Conservation (phyloP, 768 basidiomycete genomes). For the Tylopilus cervinicoccineus region DNA sequence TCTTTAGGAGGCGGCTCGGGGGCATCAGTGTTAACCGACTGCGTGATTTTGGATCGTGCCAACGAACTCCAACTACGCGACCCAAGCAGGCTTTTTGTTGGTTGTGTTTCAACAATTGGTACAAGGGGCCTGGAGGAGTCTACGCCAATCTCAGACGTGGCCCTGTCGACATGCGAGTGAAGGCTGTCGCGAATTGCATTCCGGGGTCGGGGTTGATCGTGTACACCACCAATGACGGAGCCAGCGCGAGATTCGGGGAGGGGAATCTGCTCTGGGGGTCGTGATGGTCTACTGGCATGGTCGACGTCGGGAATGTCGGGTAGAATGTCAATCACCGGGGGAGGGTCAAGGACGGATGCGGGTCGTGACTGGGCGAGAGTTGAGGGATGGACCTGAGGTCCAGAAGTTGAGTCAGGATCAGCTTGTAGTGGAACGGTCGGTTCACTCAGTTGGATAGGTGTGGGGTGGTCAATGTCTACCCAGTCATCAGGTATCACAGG, state of each 20-base stretch:
- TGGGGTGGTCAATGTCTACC: constrained; percentile 21
- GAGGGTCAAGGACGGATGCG: constrained; percentile 8
- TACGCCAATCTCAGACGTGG: constrained; percentile 23
- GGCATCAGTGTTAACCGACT: background rate
- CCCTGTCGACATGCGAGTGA: constrained; percentile 14
- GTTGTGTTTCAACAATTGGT: constrained; percentile 1
- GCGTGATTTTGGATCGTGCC: constrained; percentile 3
- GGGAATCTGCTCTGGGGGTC: constrained; percentile 19
- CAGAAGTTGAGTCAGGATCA: constrained; percentile 5
- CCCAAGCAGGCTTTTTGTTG: background rate
- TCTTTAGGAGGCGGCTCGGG: constrained; percentile 9
- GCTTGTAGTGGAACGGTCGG: constrained; percentile 3
- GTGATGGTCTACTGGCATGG: background rate
- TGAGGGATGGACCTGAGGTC: constrained; percentile 1
- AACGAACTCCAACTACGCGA: constrained; percentile 4
- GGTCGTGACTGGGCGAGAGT: constrained; percentile 10
- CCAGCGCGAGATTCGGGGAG: constrained; percentile 30
- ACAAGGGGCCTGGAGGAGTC: constrained; percentile 7
- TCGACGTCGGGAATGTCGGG: constrained; percentile 20
- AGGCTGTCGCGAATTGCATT: constrained; percentile 9
- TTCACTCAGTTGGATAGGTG: constrained; percentile 4
- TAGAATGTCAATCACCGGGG: constrained; percentile 9
- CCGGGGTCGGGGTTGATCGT: constrained; percentile 22
- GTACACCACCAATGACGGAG: constrained; percentile 27
- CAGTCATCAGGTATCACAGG: constrained; percentile 28